Conservation (phyloP, 2,329 filamentous ascomycete species). For the Teratosphaeria epicoccoides region DNA sequence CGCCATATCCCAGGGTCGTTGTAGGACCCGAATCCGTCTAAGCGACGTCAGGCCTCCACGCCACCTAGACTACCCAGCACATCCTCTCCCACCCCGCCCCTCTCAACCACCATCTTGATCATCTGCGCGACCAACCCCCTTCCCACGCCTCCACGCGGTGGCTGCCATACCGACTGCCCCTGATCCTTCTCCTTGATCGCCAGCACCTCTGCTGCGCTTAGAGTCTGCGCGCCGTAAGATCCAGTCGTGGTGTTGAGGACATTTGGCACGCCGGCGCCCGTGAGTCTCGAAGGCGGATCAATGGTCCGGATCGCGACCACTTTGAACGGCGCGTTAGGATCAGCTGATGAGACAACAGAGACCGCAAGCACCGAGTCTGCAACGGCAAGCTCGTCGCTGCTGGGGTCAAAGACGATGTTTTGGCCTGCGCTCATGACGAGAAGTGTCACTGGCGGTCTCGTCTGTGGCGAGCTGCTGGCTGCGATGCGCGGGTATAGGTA, state of each 20-base stretch:
- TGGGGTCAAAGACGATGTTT: conserved; percentile 82
- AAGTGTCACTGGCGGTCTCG: conserved; percentile 73
- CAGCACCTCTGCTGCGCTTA: conserved; percentile 30
- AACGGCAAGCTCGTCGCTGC: conserved; percentile 81
- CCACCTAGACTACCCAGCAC: conserved; percentile 70
- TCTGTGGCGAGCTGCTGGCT: background rate
- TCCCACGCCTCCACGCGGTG: conserved; percentile 73
- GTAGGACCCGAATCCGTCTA: too few relatives aligned
- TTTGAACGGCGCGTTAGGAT: conserved; percentile 46
- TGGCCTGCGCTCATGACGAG: conserved; percentile 72
- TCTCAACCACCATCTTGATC: conserved; percentile 64
- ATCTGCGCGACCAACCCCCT: conserved; percentile 61
- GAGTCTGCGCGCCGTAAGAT: conserved; percentile 25
- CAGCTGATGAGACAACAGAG: conserved; percentile 44
- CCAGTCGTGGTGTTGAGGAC: conserved; percentile 37
- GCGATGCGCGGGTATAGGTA: conserved; percentile 55
- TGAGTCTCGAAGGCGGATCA: conserved; percentile 40
- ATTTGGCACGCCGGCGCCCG: conserved; percentile 38
- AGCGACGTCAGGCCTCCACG: conserved; percentile 47
- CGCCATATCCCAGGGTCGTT: too few relatives aligned
- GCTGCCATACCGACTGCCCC: conserved; percentile 61
- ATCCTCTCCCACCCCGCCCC: conserved; percentile 73
- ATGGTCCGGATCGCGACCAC: conserved; percentile 39
- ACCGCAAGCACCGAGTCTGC: conserved; percentile 83
- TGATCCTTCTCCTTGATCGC: conserved; percentile 42